Percentiles rank a stretch among this genome's conserved stretches.
These are phyloP conservation scores for Porphyra umbilicalis DNA, from an alignment of 31 red algal species.

Conservation along the genomic window DNA sequence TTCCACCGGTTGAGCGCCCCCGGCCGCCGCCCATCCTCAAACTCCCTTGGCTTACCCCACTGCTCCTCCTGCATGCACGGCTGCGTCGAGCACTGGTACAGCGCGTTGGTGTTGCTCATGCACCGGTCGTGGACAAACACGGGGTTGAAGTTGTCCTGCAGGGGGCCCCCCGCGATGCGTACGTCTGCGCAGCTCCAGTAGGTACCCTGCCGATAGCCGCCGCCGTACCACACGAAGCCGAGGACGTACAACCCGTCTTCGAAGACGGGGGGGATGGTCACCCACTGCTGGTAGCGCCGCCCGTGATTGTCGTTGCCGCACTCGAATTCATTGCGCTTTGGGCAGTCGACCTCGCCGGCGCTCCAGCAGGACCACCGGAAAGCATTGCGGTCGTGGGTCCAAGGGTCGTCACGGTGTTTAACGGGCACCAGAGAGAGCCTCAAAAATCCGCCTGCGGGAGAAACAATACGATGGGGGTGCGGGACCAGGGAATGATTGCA, in stretches of 20 bases:
- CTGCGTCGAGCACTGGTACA: too few relatives aligned
- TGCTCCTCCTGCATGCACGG: too few relatives aligned
- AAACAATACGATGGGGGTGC: too few relatives aligned
- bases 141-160: neutral
- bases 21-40: too few relatives aligned
- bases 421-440: neutral
- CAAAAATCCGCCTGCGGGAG: neutral
- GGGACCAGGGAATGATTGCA: too few relatives aligned
- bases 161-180: slow-evolving; percentile 1
- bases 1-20: too few relatives aligned
- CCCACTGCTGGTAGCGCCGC: neutral
- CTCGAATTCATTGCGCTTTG: neutral
- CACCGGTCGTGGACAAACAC: too few relatives aligned
- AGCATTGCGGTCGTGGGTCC: neutral
- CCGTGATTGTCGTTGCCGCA: neutral
- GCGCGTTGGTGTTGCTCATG: too few relatives aligned
- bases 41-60: too few relatives aligned
- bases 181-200: slow-evolving; percentile 7
- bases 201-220: neutral
- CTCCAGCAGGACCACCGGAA: neutral
- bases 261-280: neutral
- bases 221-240: slow-evolving; percentile 21
- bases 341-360: neutral
- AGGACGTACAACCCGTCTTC: neutral
- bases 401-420: neutral